These are phyloP conservation scores for Dioscorea cayenensis DNA, from an alignment of 116 monocot genomes.

Conservation along the genomic window DNA sequence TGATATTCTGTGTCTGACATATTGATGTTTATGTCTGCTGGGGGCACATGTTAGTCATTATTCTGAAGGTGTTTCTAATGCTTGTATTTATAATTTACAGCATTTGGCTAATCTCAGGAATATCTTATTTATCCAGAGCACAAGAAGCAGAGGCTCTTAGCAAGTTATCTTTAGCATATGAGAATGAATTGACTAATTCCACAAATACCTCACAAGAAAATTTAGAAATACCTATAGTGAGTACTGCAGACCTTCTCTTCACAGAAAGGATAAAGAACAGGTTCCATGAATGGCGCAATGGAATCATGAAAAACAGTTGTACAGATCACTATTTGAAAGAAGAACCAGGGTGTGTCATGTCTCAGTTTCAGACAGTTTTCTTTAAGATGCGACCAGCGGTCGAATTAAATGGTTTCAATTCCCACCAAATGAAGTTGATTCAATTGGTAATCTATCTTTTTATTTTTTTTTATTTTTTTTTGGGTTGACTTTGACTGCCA, in stretches of 20 bases:
- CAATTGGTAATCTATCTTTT: constrained; percentile 52
- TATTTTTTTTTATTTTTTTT: no score
- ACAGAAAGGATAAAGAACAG: constrained; percentile 73
- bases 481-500: neutral
- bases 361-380: constrained; percentile 61
- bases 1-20: neutral
- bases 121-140: constrained; percentile 96
- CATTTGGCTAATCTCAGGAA: constrained; percentile 72
- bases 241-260: constrained; percentile 79
- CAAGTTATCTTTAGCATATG: constrained; percentile 22
- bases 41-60: neutral
- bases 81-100: constrained; percentile 27
- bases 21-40: neutral
- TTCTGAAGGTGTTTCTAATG: neutral
- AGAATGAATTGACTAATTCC: constrained; percentile 13
- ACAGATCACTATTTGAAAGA: constrained; percentile 9
- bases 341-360: constrained; percentile 13
- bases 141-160: constrained; percentile 63
- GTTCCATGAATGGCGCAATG: constrained; percentile 74
- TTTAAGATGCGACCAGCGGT: constrained; percentile 85
- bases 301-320: constrained; percentile 27
- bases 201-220: constrained; percentile 10
- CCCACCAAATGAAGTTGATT: constrained; percentile 75
- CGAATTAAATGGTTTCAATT: constrained; percentile 67
- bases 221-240: constrained; percentile 41